A percentile compares a stretch with the other conserved stretches of the same genome.
These are phyloP conservation scores for Aspergillus proliferans DNA, from an alignment of 2,329 filamentous ascomycete species.

Conservation along the genomic window DNA sequence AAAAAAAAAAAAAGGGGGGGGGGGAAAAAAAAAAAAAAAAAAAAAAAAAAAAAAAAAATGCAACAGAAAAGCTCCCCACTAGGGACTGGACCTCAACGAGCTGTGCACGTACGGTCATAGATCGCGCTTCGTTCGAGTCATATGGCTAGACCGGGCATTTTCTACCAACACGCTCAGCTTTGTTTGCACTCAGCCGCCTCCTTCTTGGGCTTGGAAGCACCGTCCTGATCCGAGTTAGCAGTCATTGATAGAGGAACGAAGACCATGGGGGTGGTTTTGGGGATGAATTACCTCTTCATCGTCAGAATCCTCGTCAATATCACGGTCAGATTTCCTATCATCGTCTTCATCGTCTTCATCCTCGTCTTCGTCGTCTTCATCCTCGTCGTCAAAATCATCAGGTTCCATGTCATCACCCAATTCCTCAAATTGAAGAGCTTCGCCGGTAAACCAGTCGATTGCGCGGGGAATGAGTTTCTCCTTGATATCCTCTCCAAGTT, in stretches of 20 bases:
- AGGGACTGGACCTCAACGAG: slow-evolving; percentile 6
- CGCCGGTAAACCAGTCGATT: slow-evolving; percentile 98
- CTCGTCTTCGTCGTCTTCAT: slow-evolving; percentile 87
- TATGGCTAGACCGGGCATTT: neutral
- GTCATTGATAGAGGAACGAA: neutral
- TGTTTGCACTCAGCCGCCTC: slow-evolving; percentile 95
- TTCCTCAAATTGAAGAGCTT: slow-evolving; percentile 95
- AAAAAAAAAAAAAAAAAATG: slow-evolving; percentile 8
- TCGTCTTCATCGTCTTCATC: slow-evolving; percentile 82
- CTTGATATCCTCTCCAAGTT: slow-evolving; percentile 98
- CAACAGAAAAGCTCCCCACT: slow-evolving; percentile 9
- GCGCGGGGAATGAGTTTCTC: slow-evolving; percentile 98
- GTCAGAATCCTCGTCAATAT: slow-evolving; percentile 59
- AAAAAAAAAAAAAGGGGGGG: neutral
- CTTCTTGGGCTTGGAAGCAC: slow-evolving; percentile 84
- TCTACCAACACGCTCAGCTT: slow-evolving; percentile 65
- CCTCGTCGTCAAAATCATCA: slow-evolving; percentile 80
- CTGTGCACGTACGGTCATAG: neutral
- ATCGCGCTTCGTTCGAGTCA: neutral
- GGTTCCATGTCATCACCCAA: slow-evolving; percentile 78
- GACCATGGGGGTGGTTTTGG: neutral
- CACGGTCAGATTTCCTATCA: slow-evolving; percentile 59
- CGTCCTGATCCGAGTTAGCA: slow-evolving; percentile 56
- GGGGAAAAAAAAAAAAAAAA: slow-evolving; percentile 3
- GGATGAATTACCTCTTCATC: slow-evolving; percentile 38